Conservation (phyloP, 2,329 filamentous ascomycete genomes). For the Coniochaeta ligniaria region DNA sequence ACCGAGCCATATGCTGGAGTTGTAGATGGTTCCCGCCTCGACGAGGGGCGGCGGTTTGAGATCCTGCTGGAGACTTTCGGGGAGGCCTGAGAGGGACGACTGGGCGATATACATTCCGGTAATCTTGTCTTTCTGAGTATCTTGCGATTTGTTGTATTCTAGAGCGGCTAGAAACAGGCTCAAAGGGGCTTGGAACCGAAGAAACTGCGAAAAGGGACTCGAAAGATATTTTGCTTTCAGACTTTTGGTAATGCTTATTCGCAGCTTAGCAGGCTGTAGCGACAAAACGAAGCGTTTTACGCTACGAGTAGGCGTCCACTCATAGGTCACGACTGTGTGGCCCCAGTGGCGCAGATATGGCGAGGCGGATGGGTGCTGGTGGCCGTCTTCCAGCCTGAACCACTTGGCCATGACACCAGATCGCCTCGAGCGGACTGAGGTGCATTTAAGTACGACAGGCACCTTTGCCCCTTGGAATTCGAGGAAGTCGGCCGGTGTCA, state of each 20-base stretch:
- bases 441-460: background rate
- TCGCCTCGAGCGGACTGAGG: background rate
- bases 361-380: background rate
- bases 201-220: slow-evolving; percentile 27
- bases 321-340: background rate
- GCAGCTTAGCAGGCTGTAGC: background rate
- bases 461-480: background rate
- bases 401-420: background rate
- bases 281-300: background rate
- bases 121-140: slow-evolving; percentile 5
- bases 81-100: slow-evolving; percentile 63
- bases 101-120: slow-evolving; percentile 78
- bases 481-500: background rate
- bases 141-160: slow-evolving; percentile 34
- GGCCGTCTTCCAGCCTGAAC: background rate
- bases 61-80: slow-evolving; percentile 52
- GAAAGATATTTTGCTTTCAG: background rate
- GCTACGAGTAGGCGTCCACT: background rate
- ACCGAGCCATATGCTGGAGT: slow-evolving; percentile 82
- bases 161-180: slow-evolving; percentile 53
- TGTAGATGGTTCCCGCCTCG: slow-evolving; percentile 70
- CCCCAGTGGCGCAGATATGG: background rate
- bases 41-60: slow-evolving; percentile 63
- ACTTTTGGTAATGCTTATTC: background rate
- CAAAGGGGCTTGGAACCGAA: slow-evolving; percentile 54